Evolutionary conservation across 1,284 basidiomycete species (phyloP).

Genomic region (Psilocybe mexicana): DNA sequence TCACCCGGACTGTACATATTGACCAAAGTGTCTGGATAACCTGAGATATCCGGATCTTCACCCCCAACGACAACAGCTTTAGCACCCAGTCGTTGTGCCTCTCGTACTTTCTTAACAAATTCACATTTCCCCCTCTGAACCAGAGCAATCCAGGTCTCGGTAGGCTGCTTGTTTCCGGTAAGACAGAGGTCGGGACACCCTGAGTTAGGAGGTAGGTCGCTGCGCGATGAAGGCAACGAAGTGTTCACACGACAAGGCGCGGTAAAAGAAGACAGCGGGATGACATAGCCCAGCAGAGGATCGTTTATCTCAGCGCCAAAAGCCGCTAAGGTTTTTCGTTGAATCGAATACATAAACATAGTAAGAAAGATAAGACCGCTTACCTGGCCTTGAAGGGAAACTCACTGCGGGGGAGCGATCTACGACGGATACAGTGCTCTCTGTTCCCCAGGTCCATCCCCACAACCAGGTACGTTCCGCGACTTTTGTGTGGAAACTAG

Average conservation of each 20-base stretch:
- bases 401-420: slow-evolving; percentile 66
- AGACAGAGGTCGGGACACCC: slow-evolving; percentile 70
- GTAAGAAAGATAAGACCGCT: slow-evolving; percentile 7
- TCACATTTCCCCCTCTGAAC: slow-evolving; percentile 86
- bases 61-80: slow-evolving; percentile 89
- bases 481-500: slow-evolving; percentile 33
- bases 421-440: slow-evolving; percentile 77
- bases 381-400: slow-evolving; percentile 61
- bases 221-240: slow-evolving; percentile 14
- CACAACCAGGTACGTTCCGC: slow-evolving; percentile 53
- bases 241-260: slow-evolving; percentile 45
- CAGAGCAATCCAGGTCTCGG: slow-evolving; percentile 82
- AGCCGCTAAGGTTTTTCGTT: slow-evolving; percentile 43
- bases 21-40: slow-evolving; percentile 76
- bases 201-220: slow-evolving; percentile 39
- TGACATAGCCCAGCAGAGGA: slow-evolving; percentile 75
- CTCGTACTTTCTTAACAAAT: slow-evolving; percentile 83
- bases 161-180: slow-evolving; percentile 49
- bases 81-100: slow-evolving; percentile 84
- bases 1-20: slow-evolving; percentile 89
- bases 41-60: slow-evolving; percentile 60
- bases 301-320: slow-evolving; percentile 74
- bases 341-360: neutral
- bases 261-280: slow-evolving; percentile 74
- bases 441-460: slow-evolving; percentile 72